Conservation (phyloP, 208 protist species). For the Leishmania martiniquensis region DNA sequence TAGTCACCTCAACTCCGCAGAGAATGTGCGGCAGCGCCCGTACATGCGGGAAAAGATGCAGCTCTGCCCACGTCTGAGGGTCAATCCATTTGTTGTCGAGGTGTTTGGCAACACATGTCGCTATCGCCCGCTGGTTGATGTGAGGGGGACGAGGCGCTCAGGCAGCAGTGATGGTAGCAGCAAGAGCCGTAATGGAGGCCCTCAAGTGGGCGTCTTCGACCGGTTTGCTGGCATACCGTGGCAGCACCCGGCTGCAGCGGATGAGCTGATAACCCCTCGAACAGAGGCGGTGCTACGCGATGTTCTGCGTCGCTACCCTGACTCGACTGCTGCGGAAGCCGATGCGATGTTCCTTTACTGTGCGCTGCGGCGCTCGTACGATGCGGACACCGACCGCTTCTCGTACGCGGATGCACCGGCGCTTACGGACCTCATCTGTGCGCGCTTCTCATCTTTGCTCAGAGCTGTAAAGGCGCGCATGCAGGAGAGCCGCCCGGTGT, state of each 20-base stretch:
- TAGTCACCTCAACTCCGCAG: not conserved
- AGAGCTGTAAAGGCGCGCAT: conserved; percentile 7
- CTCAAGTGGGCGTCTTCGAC: not conserved
- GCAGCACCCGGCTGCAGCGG: conserved; percentile 4
- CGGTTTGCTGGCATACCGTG: conserved; percentile 7
- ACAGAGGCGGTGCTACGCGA: conserved; percentile 7
- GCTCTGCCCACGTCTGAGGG: conserved; percentile 18
- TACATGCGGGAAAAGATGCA: conserved; percentile 11
- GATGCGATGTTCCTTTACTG: conserved; percentile 26
- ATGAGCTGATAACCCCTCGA: conserved; percentile 24
- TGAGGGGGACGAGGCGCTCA: not conserved
- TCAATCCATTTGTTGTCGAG: conserved; percentile 19
- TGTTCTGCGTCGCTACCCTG: conserved; percentile 1
- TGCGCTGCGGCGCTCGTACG: conserved; percentile 25
- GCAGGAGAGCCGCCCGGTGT: conserved; percentile 24
- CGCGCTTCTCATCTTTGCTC: conserved; percentile 12
- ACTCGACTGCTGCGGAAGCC: not conserved
- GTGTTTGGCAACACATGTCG: conserved; percentile 20
- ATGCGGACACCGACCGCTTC: conserved; percentile 18
- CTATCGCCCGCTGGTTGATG: conserved; percentile 11
- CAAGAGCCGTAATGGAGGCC: not conserved
- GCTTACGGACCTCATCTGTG: conserved; percentile 9
- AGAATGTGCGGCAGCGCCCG: not conserved
- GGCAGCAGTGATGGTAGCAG: not conserved
- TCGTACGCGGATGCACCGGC: conserved; percentile 15